Evolutionary conservation across 805 yeast genomes (phyloP), one percentile per base, ranked within the genome.

Genomic region (Yarrowia osloensis): DNA sequence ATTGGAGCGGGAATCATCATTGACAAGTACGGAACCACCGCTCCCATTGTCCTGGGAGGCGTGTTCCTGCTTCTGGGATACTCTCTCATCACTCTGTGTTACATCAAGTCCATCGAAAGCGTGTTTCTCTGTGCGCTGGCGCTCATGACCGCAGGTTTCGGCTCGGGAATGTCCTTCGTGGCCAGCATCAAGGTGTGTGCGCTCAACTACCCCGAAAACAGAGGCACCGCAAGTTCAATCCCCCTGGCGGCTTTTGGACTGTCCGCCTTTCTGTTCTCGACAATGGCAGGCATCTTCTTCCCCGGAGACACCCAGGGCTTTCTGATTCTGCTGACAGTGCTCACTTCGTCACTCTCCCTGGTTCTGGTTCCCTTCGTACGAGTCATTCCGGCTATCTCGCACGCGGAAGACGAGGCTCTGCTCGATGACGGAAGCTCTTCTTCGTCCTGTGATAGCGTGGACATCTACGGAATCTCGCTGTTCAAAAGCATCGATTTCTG

Each of bases 101-200:
- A 70, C 73, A 29, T 71, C 63, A 13, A 74, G 75, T 2, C 65
- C 70, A 40, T 74, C 68, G 67, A 74, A 81, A 9, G 77, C 77
- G 69, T 76, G 49, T 71, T 13, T 79, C 82, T 35, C 55, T 78
- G 28, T 77, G 86, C 65, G 74, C 84, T 69, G 78, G 84, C 68
- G 5, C 67, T 70, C 44, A 55, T 50, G 35, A 69, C 82, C 47
- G 82, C 89, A 19, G 94, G 94, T 0, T 73, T 80, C 13, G 95
- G 95, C 0, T 85, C 89, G 35, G 87, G 93, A 0, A 82, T 85
- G 67, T 83, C 89, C 47, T 86, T 84, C 73, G 81, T 85, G 26
- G 85, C 89, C 13, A 80, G 87, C 68, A 82, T 90, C 73, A 89
- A 90, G 73, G 88, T 92, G 73, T 86, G 91, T 68, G 91, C 91